Conservation (phyloP, 2,329 filamentous ascomycete species). For the Hymenoscyphus fraxineus region DNA sequence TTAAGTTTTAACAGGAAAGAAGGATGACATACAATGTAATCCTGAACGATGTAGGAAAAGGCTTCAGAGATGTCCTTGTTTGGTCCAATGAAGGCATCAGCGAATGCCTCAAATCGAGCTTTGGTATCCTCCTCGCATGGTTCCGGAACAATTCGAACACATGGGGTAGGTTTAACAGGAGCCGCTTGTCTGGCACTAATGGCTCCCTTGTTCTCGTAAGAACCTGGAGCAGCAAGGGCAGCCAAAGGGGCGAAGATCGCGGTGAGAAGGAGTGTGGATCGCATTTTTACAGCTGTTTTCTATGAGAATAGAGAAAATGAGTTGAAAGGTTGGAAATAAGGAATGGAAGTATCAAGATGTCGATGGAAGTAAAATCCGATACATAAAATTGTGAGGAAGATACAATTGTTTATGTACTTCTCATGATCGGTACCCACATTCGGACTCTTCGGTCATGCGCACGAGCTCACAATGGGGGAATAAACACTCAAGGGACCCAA, state of each 20-base stretch:
- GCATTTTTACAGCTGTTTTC: neutral
- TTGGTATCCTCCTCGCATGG: conserved; percentile 7
- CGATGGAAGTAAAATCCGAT: neutral
- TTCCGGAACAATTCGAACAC: neutral
- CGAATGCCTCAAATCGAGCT: conserved; percentile 12
- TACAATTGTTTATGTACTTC: neutral
- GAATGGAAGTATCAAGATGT: neutral
- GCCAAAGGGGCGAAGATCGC: neutral
- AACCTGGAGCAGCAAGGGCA: neutral
- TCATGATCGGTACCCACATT: neutral
- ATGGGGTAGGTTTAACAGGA: neutral
- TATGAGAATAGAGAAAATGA: too few relatives aligned
- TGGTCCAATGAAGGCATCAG: conserved; percentile 10
- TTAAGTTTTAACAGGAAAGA: neutral
- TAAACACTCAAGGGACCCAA: too few relatives aligned
- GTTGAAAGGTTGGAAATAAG: neutral
- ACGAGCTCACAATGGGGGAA: too few relatives aligned
- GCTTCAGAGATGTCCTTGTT: conserved; percentile 14
- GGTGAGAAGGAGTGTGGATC: neutral
- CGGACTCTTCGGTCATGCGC: neutral
- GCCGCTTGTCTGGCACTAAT: neutral
- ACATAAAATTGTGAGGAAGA: neutral
- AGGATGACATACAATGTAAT: conserved; percentile 14
- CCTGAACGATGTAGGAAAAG: conserved; percentile 15
- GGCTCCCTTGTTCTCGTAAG: neutral